These are phyloP conservation scores for Thamnidium elegans DNA, from an alignment of 192 early-diverging fungal species.

Conservation along the genomic window DNA sequence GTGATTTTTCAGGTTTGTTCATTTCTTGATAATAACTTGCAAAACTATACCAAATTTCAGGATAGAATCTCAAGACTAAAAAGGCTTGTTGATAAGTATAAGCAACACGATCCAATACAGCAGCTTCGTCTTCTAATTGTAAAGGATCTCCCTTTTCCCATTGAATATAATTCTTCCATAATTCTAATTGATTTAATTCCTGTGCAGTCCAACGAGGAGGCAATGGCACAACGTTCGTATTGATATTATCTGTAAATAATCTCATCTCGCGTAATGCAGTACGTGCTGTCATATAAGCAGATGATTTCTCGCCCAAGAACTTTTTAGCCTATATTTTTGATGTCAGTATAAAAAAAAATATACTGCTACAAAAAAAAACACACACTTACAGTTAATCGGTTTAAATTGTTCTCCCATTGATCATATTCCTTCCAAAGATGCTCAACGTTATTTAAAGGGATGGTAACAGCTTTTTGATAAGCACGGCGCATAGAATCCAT, in stretches of 20 bases:
- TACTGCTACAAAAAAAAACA: no score
- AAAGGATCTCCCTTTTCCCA: conserved; percentile 93
- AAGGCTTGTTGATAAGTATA: conserved; percentile 88
- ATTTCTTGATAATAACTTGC: conserved; percentile 56
- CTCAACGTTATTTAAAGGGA: conserved; percentile 86
- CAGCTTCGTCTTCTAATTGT: conserved; percentile 59
- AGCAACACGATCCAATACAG: conserved; percentile 65
- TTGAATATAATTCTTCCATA: conserved; percentile 85
- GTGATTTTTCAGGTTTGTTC: conserved; percentile 58
- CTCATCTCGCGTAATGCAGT: conserved; percentile 80
- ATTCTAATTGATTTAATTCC: conserved; percentile 62
- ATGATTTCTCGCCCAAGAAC: conserved; percentile 77
- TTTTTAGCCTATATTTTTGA: conserved; percentile 73
- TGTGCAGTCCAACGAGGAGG: conserved; percentile 80
- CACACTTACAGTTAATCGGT: conserved; percentile 68
- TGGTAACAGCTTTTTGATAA: conserved; percentile 83
- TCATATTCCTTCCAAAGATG: conserved; percentile 97
- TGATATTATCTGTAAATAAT: conserved; percentile 74
- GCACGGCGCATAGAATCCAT: conserved; percentile 79
- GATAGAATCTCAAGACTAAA: conserved; percentile 79
- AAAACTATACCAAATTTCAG: conserved; percentile 86
- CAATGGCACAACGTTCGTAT: conserved; percentile 61
- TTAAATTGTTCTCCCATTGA: conserved; percentile 81
- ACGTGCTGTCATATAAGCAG: conserved; percentile 93
- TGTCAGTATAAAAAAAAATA: neutral